A percentile compares a stretch with the other conserved stretches of the same genome.
These are phyloP conservation scores for Lachnellula subtilissima DNA, from an alignment of 2,329 filamentous ascomycete genomes.

Conservation along the genomic window DNA sequence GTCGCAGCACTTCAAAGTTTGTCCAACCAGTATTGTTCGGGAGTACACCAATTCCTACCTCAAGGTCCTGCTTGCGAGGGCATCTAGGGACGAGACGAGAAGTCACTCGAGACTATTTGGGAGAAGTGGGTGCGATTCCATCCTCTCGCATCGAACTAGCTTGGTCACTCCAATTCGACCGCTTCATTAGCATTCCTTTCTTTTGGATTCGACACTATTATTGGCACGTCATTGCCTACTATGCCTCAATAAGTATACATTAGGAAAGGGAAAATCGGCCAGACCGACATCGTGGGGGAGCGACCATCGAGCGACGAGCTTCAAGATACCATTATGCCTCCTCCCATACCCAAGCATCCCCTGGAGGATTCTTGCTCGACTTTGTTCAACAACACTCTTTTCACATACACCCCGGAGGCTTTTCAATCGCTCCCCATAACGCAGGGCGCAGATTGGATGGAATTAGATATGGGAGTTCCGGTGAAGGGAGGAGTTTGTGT, in stretches of 20 bases:
- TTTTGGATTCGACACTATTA: conserved; percentile 7
- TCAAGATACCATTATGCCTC: conserved; percentile 27
- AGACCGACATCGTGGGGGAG: conserved; percentile 12
- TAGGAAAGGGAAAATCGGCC: conserved; percentile 12
- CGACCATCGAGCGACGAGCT: conserved; percentile 7
- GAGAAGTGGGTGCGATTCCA: conserved; percentile 2
- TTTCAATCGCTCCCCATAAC: conserved; percentile 70
- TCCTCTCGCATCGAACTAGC: conserved; percentile 19
- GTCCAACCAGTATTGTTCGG: conserved; percentile 7
- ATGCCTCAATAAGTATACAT: conserved; percentile 22
- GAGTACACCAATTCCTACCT: not conserved
- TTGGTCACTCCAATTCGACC: conserved; percentile 11
- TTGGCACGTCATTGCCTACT: conserved; percentile 9
- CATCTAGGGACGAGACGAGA: not conserved
- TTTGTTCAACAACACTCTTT: conserved; percentile 76
- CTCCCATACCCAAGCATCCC: conserved; percentile 64
- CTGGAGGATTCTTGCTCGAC: conserved; percentile 77
- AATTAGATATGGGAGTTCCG: conserved; percentile 58
- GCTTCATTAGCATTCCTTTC: conserved; percentile 26
- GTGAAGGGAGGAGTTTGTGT: conserved; percentile 77
- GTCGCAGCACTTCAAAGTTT: conserved; percentile 5
- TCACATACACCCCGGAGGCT: conserved; percentile 69
- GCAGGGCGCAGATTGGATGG: conserved; percentile 66
- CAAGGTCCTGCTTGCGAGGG: not conserved
- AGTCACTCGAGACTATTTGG: not conserved